Percentiles rank a stretch among this genome's conserved stretches.
Conservation (phyloP, 371 early-diverging fungal genomes). For the Lichtheimia corymbifera region DNA sequence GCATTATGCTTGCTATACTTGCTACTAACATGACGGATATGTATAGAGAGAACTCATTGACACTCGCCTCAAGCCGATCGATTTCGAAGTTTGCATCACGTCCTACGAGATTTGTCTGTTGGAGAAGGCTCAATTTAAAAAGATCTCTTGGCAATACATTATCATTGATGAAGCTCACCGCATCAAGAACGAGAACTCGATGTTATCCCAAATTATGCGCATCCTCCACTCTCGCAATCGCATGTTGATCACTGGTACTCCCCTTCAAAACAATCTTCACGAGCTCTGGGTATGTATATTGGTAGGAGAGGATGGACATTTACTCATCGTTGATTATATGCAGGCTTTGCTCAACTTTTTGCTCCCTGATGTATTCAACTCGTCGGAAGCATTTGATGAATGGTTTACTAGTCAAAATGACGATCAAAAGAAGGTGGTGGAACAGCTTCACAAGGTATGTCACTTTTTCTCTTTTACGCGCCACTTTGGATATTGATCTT, state of each 20-base stretch:
- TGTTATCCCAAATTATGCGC: slow-evolving; percentile 91
- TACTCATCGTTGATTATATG: background rate
- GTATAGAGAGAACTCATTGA: slow-evolving; percentile 58
- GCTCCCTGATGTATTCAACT: slow-evolving; percentile 93
- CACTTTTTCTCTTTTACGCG: background rate
- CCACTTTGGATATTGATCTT: background rate
- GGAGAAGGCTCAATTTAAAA: slow-evolving; percentile 85
- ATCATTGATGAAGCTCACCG: slow-evolving; percentile 99
- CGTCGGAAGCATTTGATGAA: slow-evolving; percentile 89
- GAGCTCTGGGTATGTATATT: slow-evolving; percentile 86
- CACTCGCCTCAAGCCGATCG: slow-evolving; percentile 55
- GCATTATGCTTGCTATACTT: background rate
- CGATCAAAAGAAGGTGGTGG: slow-evolving; percentile 84
- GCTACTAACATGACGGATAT: slow-evolving; percentile 2
- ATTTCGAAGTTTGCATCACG: slow-evolving; percentile 96
- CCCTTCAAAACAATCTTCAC: slow-evolving; percentile 98
- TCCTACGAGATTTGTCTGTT: slow-evolving; percentile 97
- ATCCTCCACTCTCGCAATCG: slow-evolving; percentile 87
- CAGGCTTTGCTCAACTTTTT: slow-evolving; percentile 96
- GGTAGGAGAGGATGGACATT: background rate
- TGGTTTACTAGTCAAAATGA: slow-evolving; percentile 83
- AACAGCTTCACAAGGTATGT: slow-evolving; percentile 87
- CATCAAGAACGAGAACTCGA: slow-evolving; percentile 98
- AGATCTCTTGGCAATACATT: slow-evolving; percentile 92
- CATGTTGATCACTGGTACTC: slow-evolving; percentile 98